phyloP scores from a whole-genome alignment of 345 rosid species.

The Stellera chamaejasme region DNA sequence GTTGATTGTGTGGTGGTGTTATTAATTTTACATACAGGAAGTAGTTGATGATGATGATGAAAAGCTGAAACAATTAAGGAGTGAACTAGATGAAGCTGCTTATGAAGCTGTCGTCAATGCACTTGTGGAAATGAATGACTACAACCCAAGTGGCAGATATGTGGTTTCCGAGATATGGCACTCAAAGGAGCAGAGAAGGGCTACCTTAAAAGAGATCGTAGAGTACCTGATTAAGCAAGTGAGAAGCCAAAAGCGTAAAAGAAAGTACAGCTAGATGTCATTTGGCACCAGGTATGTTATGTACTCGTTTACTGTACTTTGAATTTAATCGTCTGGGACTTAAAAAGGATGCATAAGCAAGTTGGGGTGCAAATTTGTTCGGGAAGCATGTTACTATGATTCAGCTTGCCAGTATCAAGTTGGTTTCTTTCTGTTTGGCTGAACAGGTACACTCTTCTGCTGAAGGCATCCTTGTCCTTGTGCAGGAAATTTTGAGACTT shows the following conservation, averaged over 20 bases:
- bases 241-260: neutral
- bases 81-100: conserved; percentile 4
- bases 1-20: no score
- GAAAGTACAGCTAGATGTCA: neutral
- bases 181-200: neutral
- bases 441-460: no score
- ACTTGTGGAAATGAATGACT: neutral
- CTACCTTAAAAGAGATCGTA: neutral
- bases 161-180: neutral
- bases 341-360: no score
- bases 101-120: neutral
- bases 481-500: no score
- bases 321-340: no score
- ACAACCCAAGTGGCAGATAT: neutral
- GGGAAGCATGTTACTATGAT: no score
- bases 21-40: neutral
- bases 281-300: neutral
- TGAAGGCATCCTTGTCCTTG: no score
- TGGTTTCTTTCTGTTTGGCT: no score
- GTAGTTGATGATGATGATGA: neutral
- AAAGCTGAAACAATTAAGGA: neutral
- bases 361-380: no score
- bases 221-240: conserved; percentile 1
- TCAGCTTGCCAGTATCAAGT: no score
- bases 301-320: no score